Evolutionary conservation across 2,329 filamentous ascomycete genomes (phyloP).

Genomic region (Monilinia polystroma): DNA sequence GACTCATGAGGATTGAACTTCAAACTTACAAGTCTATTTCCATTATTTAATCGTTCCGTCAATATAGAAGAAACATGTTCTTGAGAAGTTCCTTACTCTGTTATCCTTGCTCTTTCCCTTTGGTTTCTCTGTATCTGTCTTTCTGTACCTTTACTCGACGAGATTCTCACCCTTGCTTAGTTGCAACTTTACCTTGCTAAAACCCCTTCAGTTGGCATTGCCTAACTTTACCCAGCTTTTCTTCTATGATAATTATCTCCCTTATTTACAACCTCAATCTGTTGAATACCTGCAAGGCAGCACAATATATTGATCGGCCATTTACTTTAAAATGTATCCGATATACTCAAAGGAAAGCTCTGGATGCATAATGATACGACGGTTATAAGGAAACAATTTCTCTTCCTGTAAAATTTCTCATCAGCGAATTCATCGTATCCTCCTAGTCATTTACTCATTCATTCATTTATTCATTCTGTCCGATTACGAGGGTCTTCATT

Average conservation of each 20-base stretch:
- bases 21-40: background rate
- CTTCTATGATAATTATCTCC: background rate
- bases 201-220: background rate
- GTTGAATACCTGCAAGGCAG: constrained; percentile 24
- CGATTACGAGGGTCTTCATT: constrained; percentile 21
- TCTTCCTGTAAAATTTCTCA: background rate
- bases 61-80: background rate
- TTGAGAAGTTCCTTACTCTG: background rate
- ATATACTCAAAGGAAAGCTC: background rate
- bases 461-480: background rate
- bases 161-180: background rate
- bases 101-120: background rate
- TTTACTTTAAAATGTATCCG: background rate
- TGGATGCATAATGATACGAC: background rate
- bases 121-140: background rate
- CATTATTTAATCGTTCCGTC: background rate
- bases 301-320: constrained; percentile 21
- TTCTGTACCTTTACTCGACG: background rate
- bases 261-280: background rate
- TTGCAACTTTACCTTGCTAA: background rate
- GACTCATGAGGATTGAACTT: background rate
- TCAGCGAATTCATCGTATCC: constrained; percentile 8
- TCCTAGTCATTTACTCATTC: constrained; percentile 6
- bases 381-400: background rate
- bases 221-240: background rate